A percentile compares a stretch with the other conserved stretches of the same genome.
Evolutionary conservation across 805 yeast genomes (phyloP).

Genomic region (Hanseniaspora clermontiae): DNA sequence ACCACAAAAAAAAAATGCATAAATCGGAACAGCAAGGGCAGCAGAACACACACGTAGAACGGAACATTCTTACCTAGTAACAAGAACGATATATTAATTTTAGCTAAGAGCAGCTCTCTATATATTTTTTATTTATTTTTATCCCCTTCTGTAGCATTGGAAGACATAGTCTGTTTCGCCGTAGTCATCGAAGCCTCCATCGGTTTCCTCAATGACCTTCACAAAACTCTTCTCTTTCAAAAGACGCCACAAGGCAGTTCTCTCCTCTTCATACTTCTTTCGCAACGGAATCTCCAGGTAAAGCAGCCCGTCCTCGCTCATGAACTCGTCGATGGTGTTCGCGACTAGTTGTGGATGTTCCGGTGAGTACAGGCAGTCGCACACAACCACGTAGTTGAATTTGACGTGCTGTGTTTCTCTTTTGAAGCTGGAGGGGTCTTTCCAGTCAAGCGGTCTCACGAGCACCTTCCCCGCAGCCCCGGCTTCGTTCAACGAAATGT

Average conservation of each 20-base stretch:
- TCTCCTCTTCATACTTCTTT: constrained; percentile 48
- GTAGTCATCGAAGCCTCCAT: constrained; percentile 74
- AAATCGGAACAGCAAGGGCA: neutral
- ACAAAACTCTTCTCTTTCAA: constrained; percentile 28
- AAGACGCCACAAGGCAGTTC: constrained; percentile 48
- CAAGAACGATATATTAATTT: neutral
- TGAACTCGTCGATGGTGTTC: constrained; percentile 41
- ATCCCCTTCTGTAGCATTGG: neutral
- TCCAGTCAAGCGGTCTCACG: constrained; percentile 67
- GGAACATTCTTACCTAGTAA: neutral
- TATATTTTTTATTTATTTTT: neutral
- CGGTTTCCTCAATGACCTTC: constrained; percentile 31
- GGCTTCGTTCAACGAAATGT: constrained; percentile 32
- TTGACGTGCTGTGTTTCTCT: constrained; percentile 23
- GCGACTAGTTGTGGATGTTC: constrained; percentile 68
- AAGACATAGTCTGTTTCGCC: constrained; percentile 47
- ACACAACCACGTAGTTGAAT: constrained; percentile 53
- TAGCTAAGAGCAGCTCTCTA: neutral
- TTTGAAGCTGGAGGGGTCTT: constrained; percentile 37
- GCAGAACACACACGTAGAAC: neutral
- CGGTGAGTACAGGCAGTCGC: constrained; percentile 82
- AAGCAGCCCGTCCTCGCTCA: constrained; percentile 32
- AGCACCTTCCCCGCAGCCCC: constrained; percentile 17
- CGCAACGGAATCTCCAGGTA: constrained; percentile 70
- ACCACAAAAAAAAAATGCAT: constrained; percentile 48